These are phyloP conservation scores for Phytophthora macrochlamydospora DNA, from an alignment of 352 stramenopile genomes.

Conservation along the genomic window DNA sequence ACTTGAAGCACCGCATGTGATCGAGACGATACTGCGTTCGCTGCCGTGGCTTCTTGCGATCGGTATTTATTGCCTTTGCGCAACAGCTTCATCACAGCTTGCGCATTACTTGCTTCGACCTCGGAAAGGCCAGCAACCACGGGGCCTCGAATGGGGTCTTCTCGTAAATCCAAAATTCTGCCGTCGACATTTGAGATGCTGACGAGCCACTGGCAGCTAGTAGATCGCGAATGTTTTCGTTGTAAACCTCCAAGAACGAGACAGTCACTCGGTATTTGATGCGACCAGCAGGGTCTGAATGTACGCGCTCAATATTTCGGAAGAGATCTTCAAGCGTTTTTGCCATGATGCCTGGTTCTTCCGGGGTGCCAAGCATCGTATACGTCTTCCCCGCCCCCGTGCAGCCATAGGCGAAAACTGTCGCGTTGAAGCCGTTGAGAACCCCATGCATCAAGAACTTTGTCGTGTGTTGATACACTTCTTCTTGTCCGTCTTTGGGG, in stretches of 20 bases:
- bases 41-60: conserved; percentile 88
- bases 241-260: conserved; percentile 93
- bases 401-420: conserved; percentile 92
- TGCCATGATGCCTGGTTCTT: conserved; percentile 90
- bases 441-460: conserved; percentile 89
- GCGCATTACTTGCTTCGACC: conserved; percentile 73
- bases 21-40: conserved; percentile 88
- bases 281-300: conserved; percentile 16
- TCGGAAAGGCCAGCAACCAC: conserved; percentile 88
- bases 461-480: conserved; percentile 88
- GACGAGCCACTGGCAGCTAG: conserved; percentile 43
- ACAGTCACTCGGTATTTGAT: conserved; percentile 64
- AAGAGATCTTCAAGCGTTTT: conserved; percentile 89
- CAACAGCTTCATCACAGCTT: conserved; percentile 89
- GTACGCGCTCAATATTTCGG: conserved; percentile 56
- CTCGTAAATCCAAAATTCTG: conserved; percentile 75
- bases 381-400: conserved; percentile 92
- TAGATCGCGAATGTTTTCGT: conserved; percentile 93
- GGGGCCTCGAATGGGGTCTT: conserved; percentile 87
- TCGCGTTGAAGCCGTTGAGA: conserved; percentile 91
- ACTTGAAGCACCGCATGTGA: conserved; percentile 92
- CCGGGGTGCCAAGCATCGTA: conserved; percentile 88
- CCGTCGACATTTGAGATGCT: conserved; percentile 19
- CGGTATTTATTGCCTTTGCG: conserved; percentile 86
- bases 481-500: conserved; percentile 65